phyloP scores from a whole-genome alignment of 441 rosid genomes.

The Gossypium lobatum region DNA sequence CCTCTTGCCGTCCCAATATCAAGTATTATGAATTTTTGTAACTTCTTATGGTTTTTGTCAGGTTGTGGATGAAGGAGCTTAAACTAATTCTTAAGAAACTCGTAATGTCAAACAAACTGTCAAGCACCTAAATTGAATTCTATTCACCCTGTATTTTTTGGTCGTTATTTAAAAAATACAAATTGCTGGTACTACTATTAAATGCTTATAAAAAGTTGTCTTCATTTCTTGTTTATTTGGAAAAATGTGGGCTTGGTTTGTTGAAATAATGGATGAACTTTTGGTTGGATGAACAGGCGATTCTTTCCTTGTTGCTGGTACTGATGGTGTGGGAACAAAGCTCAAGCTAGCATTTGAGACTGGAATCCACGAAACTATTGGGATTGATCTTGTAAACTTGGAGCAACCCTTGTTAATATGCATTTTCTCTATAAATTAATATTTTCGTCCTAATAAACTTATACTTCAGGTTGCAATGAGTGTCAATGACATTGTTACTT shows the following conservation, averaged over 20 bases:
- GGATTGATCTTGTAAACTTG: slow-evolving; percentile 75
- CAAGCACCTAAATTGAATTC: not conserved
- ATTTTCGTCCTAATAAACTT: slow-evolving; percentile 6
- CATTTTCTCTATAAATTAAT: not conserved
- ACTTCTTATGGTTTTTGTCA: not conserved
- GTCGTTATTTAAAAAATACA: not conserved
- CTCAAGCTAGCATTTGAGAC: slow-evolving; percentile 89
- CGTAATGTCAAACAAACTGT: not conserved
- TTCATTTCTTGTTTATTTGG: not conserved
- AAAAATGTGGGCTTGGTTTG: not conserved
- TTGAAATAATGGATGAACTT: slow-evolving; percentile 11
- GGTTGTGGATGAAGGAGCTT: not conserved
- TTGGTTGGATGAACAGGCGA: slow-evolving; percentile 45
- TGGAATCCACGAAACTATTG: slow-evolving; percentile 82
- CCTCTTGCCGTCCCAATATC: not conserved
- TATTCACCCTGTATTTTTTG: not conserved
- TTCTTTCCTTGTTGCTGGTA: slow-evolving; percentile 85
- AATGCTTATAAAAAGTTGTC: not conserved
- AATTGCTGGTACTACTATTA: not conserved
- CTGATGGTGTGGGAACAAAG: slow-evolving; percentile 97
- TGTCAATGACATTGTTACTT: slow-evolving; percentile 91
- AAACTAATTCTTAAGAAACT: not conserved
- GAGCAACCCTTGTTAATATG: not conserved
- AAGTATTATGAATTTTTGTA: not conserved
- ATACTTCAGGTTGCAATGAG: slow-evolving; percentile 81